phyloP scores from a whole-genome alignment of 768 basidiomycete genomes.

The Tylopilus sp. region DNA sequence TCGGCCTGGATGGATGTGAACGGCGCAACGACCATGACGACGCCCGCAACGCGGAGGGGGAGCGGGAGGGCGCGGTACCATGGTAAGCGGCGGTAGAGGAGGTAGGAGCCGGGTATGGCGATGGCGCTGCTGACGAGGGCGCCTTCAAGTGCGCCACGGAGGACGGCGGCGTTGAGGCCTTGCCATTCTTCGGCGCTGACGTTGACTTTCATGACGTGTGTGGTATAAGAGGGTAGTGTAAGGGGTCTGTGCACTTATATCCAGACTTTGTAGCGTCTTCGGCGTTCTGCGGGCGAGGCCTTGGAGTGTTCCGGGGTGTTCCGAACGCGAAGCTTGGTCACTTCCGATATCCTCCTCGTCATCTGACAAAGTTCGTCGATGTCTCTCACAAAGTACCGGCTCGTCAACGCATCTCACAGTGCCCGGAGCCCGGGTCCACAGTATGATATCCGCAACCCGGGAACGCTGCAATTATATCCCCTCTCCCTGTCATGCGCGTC shows the following conservation, averaged over 20 bases:
- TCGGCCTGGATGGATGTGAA: constrained; percentile 59
- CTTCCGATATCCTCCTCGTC: no score
- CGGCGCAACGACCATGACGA: constrained; percentile 66
- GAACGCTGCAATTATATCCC: no score
- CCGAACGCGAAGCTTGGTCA: background rate
- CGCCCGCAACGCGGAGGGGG: constrained; percentile 65
- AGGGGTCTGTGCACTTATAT: no score
- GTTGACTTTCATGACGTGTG: constrained; percentile 27
- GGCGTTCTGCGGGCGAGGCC: no score
- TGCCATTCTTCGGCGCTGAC: constrained; percentile 45
- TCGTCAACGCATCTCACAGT: no score
- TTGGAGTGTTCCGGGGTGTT: background rate
- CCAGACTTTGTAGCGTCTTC: no score
- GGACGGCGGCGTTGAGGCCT: constrained; percentile 51
- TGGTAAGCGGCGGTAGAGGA: constrained; percentile 49
- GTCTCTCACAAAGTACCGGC: no score
- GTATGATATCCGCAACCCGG: no score
- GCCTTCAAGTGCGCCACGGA: constrained; percentile 65
- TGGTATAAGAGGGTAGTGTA: background rate
- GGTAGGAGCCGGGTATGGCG: constrained; percentile 47
- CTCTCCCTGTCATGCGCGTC: no score
- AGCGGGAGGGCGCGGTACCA: constrained; percentile 64
- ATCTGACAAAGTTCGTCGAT: no score
- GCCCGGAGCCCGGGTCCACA: no score
- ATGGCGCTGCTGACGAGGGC: constrained; percentile 40